These are phyloP conservation scores for Fennellomyces sp. DNA, from an alignment of 371 early-diverging fungal species.

Conservation along the genomic window DNA sequence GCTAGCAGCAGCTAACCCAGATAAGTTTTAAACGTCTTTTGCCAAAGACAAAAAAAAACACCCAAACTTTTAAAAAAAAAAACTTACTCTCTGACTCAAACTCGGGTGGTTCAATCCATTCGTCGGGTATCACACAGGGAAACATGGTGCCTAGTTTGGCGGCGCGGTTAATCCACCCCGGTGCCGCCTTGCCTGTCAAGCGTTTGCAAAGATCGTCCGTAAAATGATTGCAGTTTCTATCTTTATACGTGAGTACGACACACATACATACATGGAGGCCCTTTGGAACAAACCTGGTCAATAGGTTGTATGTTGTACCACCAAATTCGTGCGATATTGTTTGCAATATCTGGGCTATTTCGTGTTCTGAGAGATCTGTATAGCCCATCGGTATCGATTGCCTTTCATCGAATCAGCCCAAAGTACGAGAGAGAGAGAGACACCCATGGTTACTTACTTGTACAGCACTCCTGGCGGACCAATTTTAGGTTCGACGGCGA, in stretches of 20 bases:
- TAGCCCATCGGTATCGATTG: slow-evolving; percentile 64
- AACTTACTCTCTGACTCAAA: slow-evolving; percentile 28
- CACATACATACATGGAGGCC: no score
- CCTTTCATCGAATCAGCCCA: slow-evolving; percentile 28
- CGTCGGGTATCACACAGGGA: slow-evolving; percentile 68
- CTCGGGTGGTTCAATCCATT: slow-evolving; percentile 69
- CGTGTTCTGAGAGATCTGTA: slow-evolving; percentile 44
- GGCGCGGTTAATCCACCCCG: slow-evolving; percentile 73
- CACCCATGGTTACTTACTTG: slow-evolving; percentile 43
- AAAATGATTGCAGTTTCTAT: slow-evolving; percentile 74
- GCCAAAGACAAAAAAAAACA: neutral
- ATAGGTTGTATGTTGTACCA: slow-evolving; percentile 60
- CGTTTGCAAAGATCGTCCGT: slow-evolving; percentile 56
- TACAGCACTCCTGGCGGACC: slow-evolving; percentile 62
- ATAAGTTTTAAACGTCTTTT: slow-evolving; percentile 2
- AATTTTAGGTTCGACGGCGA: slow-evolving; percentile 57
- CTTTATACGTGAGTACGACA: no score
- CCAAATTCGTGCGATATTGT: slow-evolving; percentile 57
- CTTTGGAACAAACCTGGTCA: slow-evolving; percentile 50
- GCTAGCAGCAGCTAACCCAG: slow-evolving; percentile 10
- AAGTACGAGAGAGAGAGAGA: neutral
- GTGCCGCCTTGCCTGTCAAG: slow-evolving; percentile 57
- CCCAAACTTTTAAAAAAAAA: neutral
- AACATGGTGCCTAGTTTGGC: slow-evolving; percentile 69
- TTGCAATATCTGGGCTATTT: slow-evolving; percentile 51